Percentiles rank a stretch among this genome's conserved stretches.
These are phyloP conservation scores for Scutellaria minor DNA, from an alignment of 257 asterid genomes.

Conservation along the genomic window DNA sequence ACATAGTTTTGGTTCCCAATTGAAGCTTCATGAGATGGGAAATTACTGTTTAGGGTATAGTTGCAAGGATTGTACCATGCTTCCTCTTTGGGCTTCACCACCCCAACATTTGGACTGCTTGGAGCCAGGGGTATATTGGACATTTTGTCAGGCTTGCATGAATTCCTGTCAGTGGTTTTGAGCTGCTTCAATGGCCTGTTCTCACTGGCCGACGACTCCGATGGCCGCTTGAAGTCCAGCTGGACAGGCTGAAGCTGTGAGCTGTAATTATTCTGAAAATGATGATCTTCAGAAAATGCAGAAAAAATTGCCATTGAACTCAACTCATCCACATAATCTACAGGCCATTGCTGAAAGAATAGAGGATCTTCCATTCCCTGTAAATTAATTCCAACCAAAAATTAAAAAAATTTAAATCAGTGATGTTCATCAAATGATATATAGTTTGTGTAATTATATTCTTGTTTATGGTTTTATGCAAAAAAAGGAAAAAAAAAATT, in stretches of 20 bases:
- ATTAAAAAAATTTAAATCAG: no score
- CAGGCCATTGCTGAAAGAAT: constrained; percentile 59
- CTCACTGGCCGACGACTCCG: constrained; percentile 33
- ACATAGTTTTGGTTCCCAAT: constrained; percentile 42
- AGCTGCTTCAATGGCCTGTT: constrained; percentile 57
- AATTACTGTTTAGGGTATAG: constrained; percentile 1
- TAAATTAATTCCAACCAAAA: neutral
- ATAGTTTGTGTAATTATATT: no score
- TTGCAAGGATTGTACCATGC: constrained; percentile 41
- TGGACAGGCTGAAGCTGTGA: constrained; percentile 8
- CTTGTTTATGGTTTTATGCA: no score
- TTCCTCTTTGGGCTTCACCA: constrained; percentile 63
- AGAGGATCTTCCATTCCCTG: constrained; percentile 70
- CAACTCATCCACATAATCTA: constrained; percentile 53
- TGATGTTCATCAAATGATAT: no score
- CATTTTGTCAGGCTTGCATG: constrained; percentile 13
- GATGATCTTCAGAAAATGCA: constrained; percentile 42
- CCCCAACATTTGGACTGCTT: constrained; percentile 30
- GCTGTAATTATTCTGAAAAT: neutral
- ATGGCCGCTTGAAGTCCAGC: constrained; percentile 44
- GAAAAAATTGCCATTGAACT: constrained; percentile 41
- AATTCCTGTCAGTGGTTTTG: constrained; percentile 41
- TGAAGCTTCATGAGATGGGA: constrained; percentile 42
- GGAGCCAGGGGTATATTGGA: constrained; percentile 8
- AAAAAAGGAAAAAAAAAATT: neutral